Evolutionary conservation across 768 basidiomycete genomes (phyloP), one percentile per base, ranked within the genome.

Genomic region (Xerocomellus amylosporus): DNA sequence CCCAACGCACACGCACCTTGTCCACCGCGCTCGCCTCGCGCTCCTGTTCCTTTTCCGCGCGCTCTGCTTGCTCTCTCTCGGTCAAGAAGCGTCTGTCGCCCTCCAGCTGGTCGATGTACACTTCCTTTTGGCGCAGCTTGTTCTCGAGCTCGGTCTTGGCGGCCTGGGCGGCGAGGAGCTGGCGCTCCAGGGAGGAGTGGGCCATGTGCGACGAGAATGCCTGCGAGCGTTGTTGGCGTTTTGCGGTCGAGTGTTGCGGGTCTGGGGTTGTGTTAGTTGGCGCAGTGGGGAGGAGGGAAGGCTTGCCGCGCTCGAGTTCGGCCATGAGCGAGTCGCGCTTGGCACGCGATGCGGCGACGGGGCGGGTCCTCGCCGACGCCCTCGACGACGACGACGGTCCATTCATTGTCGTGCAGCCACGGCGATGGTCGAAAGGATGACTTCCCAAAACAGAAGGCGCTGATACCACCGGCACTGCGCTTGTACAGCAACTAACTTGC

Each of bases 311-410:
- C 66, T 87, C 85, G 15, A 87, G 75, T 58, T 87, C 86, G 13
- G 86, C 86, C 33, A 81, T 79, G 40, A 86, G 69, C 0, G 86
- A 85, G 56, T 86, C 85, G 30, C 86, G 79, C 58, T 88, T 88
- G 14, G 75, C 5, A 2, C 60, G 64, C 44, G 56, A 36, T 8
- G 53, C 47, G 1, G 54, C 45, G 30, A 31, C 19, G 37, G 41
- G 34, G 7, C 37, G 19, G 9, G 49, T 2, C 45, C 61, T 53
- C 36, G 60, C 53, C 39, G 60, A 26, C 26, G 62, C 13, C 39
- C 54, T 26, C 43, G 62, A 67, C 51, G 64, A 66, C 50, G 59
- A 6, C 20, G 47, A 28, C 2, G 28, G 17, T 36, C 40, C 37
- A 53, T 37, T 59, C 65, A 64, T 58, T 17, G 53, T 54, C 26